Percentiles rank a stretch among this genome's conserved stretches.
phyloP scores from a whole-genome alignment of 495 filamentous ascomycete species.

The Penicillium paradoxum region DNA sequence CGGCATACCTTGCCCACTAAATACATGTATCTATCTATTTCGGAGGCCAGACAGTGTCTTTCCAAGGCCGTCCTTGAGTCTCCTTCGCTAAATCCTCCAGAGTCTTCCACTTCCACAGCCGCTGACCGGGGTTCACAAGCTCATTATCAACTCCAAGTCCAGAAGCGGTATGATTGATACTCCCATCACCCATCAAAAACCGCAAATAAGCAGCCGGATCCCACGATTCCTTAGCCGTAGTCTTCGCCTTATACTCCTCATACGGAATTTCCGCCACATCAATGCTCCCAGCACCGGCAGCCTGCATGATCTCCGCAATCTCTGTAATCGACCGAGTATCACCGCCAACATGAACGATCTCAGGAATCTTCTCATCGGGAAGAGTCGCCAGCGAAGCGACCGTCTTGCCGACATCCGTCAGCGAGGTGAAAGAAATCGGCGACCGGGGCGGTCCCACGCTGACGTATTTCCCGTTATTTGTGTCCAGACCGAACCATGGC shows the following conservation, averaged over 20 bases:
- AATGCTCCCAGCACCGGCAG: slow-evolving; percentile 16
- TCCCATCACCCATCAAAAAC: slow-evolving; percentile 24
- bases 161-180: slow-evolving; percentile 18
- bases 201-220: slow-evolving; percentile 21
- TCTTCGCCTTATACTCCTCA: slow-evolving; percentile 6
- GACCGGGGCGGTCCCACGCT: slow-evolving; percentile 13
- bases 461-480: slow-evolving; percentile 17
- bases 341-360: slow-evolving; percentile 17
- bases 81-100: slow-evolving; percentile 17
- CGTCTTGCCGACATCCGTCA: slow-evolving; percentile 16
- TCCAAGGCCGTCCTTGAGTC: slow-evolving; percentile 16
- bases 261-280: slow-evolving; percentile 12
- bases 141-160: slow-evolving; percentile 17
- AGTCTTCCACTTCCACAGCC: slow-evolving; percentile 20
- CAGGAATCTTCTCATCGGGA: slow-evolving; percentile 10
- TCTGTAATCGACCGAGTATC: slow-evolving; percentile 19
- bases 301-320: slow-evolving; percentile 20
- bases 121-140: slow-evolving; percentile 4
- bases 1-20: not conserved
- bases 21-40: not conserved
- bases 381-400: slow-evolving; percentile 18
- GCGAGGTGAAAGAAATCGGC: slow-evolving; percentile 21
- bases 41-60: slow-evolving; percentile 17
- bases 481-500: slow-evolving; percentile 28
- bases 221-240: slow-evolving; percentile 2